phyloP scores from a whole-genome alignment of 495 filamentous ascomycete genomes.

The Halenospora varia region DNA sequence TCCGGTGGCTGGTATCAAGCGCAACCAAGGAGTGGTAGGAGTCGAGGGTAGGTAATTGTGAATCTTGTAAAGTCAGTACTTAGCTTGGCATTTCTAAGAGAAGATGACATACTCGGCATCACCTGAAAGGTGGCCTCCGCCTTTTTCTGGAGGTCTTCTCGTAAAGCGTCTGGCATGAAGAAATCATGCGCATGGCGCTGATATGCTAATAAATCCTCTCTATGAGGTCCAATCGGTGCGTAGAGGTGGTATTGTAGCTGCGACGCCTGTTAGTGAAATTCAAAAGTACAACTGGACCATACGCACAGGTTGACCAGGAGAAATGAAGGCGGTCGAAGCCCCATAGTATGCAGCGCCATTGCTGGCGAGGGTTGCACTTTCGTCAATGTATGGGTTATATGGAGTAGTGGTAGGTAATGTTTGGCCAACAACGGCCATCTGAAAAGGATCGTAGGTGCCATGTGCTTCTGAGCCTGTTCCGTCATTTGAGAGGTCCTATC shows the following conservation, averaged over 20 bases:
- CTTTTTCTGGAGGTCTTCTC: constrained; percentile 89
- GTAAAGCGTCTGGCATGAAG: constrained; percentile 77
- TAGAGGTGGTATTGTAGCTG: constrained; percentile 93
- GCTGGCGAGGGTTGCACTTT: constrained; percentile 41
- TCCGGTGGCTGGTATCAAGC: constrained; percentile 77
- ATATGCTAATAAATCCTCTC: constrained; percentile 71
- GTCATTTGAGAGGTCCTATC: constrained; percentile 9
- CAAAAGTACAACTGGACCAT: background rate
- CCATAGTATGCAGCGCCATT: constrained; percentile 49
- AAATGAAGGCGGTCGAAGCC: constrained; percentile 36
- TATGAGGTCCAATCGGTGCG: constrained; percentile 77
- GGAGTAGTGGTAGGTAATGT: constrained; percentile 43
- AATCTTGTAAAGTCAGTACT: constrained; percentile 31
- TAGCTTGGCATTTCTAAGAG: no score
- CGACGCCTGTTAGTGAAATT: constrained; percentile 14
- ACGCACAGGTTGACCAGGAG: constrained; percentile 64
- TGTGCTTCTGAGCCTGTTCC: constrained; percentile 17
- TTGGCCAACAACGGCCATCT: constrained; percentile 49
- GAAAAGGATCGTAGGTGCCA: constrained; percentile 54
- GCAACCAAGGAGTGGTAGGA: constrained; percentile 88
- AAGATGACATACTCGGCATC: constrained; percentile 69
- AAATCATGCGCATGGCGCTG: constrained; percentile 84
- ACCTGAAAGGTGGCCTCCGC: constrained; percentile 78
- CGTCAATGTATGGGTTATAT: constrained; percentile 65
- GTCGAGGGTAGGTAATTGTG: constrained; percentile 72